phyloP scores from a whole-genome alignment of 2,329 filamentous ascomycete genomes.

The Diplodia corticola region DNA sequence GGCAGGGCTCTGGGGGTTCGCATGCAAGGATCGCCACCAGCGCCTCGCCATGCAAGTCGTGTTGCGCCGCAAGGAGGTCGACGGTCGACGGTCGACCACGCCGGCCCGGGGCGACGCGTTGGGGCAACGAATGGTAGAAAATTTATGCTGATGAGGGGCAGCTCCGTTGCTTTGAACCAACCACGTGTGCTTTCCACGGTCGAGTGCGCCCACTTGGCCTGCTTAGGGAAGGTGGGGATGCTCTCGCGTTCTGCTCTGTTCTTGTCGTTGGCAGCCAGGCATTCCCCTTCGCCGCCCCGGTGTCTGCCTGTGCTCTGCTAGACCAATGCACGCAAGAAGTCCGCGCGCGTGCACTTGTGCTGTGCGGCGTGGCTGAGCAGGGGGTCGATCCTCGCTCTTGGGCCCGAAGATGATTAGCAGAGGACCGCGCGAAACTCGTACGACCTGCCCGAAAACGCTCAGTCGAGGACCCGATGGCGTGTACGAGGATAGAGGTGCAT shows the following conservation, averaged over 20 bases:
- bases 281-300: background rate
- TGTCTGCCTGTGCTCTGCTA: background rate
- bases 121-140: background rate
- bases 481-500: background rate
- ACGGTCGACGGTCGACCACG: background rate
- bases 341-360: constrained; percentile 14
- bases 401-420: background rate
- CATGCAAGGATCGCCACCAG: constrained; percentile 10
- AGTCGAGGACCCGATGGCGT: background rate
- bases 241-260: background rate
- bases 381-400: constrained; percentile 12
- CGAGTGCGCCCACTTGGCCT: constrained; percentile 2
- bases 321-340: constrained; percentile 4
- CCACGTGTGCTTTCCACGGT: background rate
- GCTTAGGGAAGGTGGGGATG: constrained; percentile 13
- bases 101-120: background rate
- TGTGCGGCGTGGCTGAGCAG: constrained; percentile 21
- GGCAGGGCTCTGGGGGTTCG: background rate
- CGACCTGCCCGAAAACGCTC: constrained; percentile 13
- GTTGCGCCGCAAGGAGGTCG: constrained; percentile 3
- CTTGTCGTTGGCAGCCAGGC: background rate
- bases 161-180: background rate
- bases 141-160: background rate
- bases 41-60: constrained; percentile 1
- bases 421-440: constrained; percentile 17